phyloP scores from a whole-genome alignment of 2,329 filamentous ascomycete species.

The Epichloe gansuensis region DNA sequence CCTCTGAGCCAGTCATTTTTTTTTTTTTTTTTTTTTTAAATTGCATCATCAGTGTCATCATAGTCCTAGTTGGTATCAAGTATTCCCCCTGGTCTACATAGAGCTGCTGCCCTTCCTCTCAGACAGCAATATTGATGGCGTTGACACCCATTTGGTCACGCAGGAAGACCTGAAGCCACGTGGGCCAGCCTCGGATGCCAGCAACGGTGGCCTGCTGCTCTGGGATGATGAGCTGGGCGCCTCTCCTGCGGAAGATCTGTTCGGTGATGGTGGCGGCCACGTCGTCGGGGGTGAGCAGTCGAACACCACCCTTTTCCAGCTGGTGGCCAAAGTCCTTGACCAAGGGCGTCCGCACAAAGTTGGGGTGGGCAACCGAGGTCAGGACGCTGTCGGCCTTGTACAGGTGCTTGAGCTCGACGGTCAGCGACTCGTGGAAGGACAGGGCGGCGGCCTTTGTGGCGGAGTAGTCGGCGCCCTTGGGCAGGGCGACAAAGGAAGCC shows the following conservation, averaged over 20 bases:
- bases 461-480: slow-evolving; percentile 53
- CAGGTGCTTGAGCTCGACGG: slow-evolving; percentile 40
- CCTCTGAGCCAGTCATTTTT: background rate
- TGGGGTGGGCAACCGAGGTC: slow-evolving; percentile 51
- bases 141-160: slow-evolving; percentile 15
- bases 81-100: background rate
- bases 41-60: background rate
- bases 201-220: slow-evolving; percentile 11
- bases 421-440: slow-evolving; percentile 53
- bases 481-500: slow-evolving; percentile 46
- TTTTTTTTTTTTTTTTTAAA: too few species aligned
- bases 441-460: slow-evolving; percentile 53
- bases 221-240: slow-evolving; percentile 36
- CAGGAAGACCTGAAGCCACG: slow-evolving; percentile 22
- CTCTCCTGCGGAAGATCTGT: slow-evolving; percentile 31
- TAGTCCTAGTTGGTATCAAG: background rate
- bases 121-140: background rate
- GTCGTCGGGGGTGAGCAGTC: slow-evolving; percentile 20
- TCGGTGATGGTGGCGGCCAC: slow-evolving; percentile 31
- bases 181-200: slow-evolving; percentile 29
- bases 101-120: too few species aligned
- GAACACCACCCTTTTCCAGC: slow-evolving; percentile 17
- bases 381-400: slow-evolving; percentile 51
- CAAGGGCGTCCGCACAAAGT: slow-evolving; percentile 38
- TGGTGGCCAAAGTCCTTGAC: slow-evolving; percentile 19